Conservation (phyloP, 176 grass and related monocot species). For the Secale cereale region DNA sequence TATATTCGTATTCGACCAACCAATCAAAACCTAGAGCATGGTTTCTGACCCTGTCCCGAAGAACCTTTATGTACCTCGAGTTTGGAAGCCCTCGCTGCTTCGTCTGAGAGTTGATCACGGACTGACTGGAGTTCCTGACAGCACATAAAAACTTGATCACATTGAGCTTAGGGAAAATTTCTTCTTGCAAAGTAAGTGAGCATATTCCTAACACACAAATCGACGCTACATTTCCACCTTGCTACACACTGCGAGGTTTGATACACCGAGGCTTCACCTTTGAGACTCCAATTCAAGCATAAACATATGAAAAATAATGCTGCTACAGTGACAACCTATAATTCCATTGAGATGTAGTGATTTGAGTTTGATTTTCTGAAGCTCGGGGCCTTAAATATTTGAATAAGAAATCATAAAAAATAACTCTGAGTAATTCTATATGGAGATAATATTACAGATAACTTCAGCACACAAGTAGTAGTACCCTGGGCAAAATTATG, state of each 20-base stretch:
- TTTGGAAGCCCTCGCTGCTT: conserved; percentile 71
- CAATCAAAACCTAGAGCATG: conserved; percentile 14
- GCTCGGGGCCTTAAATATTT: neutral
- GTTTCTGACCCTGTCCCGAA: neutral
- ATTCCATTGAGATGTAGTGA: neutral
- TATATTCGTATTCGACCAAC: neutral
- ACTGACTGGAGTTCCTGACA: conserved; percentile 68
- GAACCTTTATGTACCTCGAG: conserved; percentile 60
- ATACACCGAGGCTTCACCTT: neutral
- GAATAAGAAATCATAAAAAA: neutral
- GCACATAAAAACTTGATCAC: neutral
- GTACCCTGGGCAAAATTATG: neutral
- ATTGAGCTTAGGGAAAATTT: neutral
- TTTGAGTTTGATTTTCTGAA: conserved; percentile 20
- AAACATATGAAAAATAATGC: neutral
- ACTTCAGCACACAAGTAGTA: neutral
- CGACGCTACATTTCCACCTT: neutral
- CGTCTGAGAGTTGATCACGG: conserved; percentile 58
- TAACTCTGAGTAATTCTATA: neutral
- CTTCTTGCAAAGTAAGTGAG: neutral
- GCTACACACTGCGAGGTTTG: neutral
- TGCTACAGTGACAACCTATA: neutral
- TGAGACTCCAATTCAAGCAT: neutral
- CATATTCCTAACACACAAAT: neutral
- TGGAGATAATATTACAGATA: neutral